A percentile compares a stretch with the other conserved stretches of the same genome.
Evolutionary conservation across 73 alveolate genomes (phyloP).

Genomic region (Paramecium tetraurelia): DNA sequence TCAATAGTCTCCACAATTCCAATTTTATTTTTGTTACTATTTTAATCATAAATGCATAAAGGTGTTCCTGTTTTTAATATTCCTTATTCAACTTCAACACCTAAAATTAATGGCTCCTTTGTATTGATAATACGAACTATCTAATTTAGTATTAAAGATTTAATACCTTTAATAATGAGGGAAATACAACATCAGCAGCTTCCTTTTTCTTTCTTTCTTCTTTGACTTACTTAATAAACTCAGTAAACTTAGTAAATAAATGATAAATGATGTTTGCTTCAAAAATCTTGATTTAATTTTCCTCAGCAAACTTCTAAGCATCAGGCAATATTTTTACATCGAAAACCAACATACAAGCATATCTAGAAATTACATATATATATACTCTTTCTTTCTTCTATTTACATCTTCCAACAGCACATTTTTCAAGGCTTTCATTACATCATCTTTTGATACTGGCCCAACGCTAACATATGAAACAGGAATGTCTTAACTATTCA

Average conservation of each 20-base stretch:
- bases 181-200: conserved; percentile 96
- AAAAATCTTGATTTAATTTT: conserved; percentile 94
- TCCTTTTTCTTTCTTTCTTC: conserved; percentile 91
- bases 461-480: conserved; percentile 97
- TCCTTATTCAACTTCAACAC: conserved; percentile 92
- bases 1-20: conserved; percentile 92
- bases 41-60: conserved; percentile 85
- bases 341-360: conserved; percentile 97
- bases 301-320: conserved; percentile 97
- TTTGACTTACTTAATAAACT: conserved; percentile 85
- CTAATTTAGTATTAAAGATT: not conserved
- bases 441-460: conserved; percentile 95
- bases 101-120: conserved; percentile 88
- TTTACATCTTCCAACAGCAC: conserved; percentile 52
- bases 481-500: conserved; percentile 85
- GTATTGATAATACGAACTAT: conserved; percentile 66
- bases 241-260: conserved; percentile 94
- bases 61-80: conserved; percentile 91
- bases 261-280: conserved; percentile 99
- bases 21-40: conserved; percentile 70
- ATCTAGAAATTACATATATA: conserved; percentile 11
- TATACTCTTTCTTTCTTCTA: conserved; percentile 61
- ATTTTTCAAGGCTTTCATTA: conserved; percentile 81
- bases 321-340: conserved; percentile 98
- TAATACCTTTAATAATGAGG: conserved; percentile 81